Evolutionary conservation across 345 rosid species (phyloP), one percentile per base, ranked within the genome.

Genomic region (Dipteronia sinensis): DNA sequence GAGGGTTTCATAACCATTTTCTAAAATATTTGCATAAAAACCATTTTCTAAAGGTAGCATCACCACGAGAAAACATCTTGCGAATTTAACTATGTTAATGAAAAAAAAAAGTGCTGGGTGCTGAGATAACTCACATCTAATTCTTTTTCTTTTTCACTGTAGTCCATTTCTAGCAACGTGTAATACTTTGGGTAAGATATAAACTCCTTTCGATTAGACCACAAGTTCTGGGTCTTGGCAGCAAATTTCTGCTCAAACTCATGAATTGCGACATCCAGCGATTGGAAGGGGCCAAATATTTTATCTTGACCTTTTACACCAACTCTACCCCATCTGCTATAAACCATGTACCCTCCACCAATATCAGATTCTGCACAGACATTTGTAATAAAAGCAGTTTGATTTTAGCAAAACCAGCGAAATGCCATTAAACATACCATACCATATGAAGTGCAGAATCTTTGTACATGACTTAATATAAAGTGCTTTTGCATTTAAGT

Each of bases 281-380:
- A 83, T 82, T 87, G 83, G 77, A 67, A 89, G 74, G 98, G 97
- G 40, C 97, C 97, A 71, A 79, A 84, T 79, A 89, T 16, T 75
- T 93, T 95, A 78, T 84, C 88, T 84, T 89, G 98, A 78, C 98
- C 98, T 85, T 87, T 90, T 22, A 88, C 83, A 62, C 98, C 98
- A 80, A 93, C 97, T 85, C 98, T 89, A 20, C 98, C 98, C 98
- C 98, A 95, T 87, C 94, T 92, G 66, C 67, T 78, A 81, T 88
- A 89, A 61, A 92, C 91, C 83, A 88, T 84, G 83, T 87, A 95
- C 76, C 87, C 72, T 55, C 89, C 88, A 38, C 87, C 84, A 44
- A 67, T 88, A 86, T 93, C 94, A 65, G 98, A 92, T 80, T 90
- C 98, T 95, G 93, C 82, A 74, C 69, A 75, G 2, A 85, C 51